Conservation (phyloP, 768 basidiomycete genomes). For the Leccinellum rugosiceps region DNA sequence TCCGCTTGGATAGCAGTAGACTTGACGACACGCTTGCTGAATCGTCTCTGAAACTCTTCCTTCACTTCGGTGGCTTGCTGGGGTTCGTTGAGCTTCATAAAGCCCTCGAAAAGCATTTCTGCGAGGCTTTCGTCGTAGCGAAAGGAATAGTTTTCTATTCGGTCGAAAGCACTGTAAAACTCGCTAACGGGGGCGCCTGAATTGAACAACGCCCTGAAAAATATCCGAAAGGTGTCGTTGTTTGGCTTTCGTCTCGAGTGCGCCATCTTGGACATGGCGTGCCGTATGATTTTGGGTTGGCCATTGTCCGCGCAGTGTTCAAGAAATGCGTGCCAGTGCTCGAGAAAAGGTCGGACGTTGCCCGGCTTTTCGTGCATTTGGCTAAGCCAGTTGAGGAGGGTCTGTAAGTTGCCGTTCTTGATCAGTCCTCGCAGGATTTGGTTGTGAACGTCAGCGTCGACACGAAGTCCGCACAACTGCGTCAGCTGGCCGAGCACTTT, state of each 20-base stretch:
- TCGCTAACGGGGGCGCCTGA: slow-evolving; percentile 29
- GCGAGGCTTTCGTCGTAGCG: slow-evolving; percentile 43
- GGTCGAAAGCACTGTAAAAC: slow-evolving; percentile 42
- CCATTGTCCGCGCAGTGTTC: slow-evolving; percentile 34
- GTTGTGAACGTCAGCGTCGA: slow-evolving; percentile 47
- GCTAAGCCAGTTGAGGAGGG: slow-evolving; percentile 48
- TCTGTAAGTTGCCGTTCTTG: slow-evolving; percentile 39
- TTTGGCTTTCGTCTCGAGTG: slow-evolving; percentile 40
- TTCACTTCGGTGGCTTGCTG: slow-evolving; percentile 38
- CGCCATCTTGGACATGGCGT: slow-evolving; percentile 36
- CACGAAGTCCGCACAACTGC: slow-evolving; percentile 42
- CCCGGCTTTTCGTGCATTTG: slow-evolving; percentile 53
- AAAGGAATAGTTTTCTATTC: slow-evolving; percentile 45
- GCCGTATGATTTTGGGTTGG: slow-evolving; percentile 25
- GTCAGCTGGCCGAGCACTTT: slow-evolving; percentile 50
- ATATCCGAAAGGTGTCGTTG: slow-evolving; percentile 45
- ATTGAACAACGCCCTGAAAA: slow-evolving; percentile 44
- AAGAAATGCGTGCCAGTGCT: slow-evolving; percentile 56
- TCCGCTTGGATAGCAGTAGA: slow-evolving; percentile 26
- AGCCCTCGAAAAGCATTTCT: slow-evolving; percentile 40
- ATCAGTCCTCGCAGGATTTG: slow-evolving; percentile 49
- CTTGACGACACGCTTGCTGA: slow-evolving; percentile 28
- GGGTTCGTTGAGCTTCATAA: slow-evolving; percentile 37
- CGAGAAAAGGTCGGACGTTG: slow-evolving; percentile 41
- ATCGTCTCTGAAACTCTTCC: slow-evolving; percentile 36